A percentile compares a stretch with the other conserved stretches of the same genome.
phyloP scores from a whole-genome alignment of 306 rosid species.

The Arachis hypogaea region DNA sequence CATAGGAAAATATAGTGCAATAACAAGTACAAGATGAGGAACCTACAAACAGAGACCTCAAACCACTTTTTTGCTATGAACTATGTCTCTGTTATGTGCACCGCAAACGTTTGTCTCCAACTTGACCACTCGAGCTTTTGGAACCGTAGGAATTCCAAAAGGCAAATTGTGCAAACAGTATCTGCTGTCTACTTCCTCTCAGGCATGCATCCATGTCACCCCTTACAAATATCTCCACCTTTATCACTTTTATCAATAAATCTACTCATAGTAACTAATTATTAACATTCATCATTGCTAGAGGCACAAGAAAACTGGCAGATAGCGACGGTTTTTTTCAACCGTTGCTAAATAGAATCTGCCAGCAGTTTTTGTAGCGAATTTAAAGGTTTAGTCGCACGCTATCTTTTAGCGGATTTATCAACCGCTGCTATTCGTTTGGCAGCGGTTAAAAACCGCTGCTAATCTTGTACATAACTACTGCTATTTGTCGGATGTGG shows the following conservation, averaged over 20 bases:
- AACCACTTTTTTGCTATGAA: constrained; percentile 35
- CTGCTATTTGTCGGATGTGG: too few species aligned
- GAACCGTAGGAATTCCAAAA: constrained; percentile 41
- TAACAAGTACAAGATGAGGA: constrained; percentile 38
- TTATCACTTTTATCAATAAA: constrained; percentile 6
- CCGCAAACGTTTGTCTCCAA: constrained; percentile 56
- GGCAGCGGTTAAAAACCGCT: too few species aligned
- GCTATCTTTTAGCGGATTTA: too few species aligned
- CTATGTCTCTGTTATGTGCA: constrained; percentile 32
- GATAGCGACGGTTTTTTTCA: too few species aligned
- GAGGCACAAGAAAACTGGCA: too few species aligned
- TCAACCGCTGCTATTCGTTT: too few species aligned
- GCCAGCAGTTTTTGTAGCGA: too few species aligned
- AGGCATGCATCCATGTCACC: constrained; percentile 32
- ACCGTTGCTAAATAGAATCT: too few species aligned
- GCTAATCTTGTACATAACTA: too few species aligned
- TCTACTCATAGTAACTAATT: too few species aligned
- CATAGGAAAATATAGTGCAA: constrained; percentile 25
- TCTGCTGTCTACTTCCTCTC: constrained; percentile 40
- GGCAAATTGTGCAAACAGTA: constrained; percentile 5
- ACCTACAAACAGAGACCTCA: constrained; percentile 39
- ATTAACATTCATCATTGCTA: too few species aligned
- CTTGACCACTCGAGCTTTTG: constrained; percentile 45
- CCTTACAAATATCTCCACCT: constrained; percentile 23
- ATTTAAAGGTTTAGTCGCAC: too few species aligned